phyloP scores from a whole-genome alignment of 306 rosid genomes.

The Acacia confusa region DNA sequence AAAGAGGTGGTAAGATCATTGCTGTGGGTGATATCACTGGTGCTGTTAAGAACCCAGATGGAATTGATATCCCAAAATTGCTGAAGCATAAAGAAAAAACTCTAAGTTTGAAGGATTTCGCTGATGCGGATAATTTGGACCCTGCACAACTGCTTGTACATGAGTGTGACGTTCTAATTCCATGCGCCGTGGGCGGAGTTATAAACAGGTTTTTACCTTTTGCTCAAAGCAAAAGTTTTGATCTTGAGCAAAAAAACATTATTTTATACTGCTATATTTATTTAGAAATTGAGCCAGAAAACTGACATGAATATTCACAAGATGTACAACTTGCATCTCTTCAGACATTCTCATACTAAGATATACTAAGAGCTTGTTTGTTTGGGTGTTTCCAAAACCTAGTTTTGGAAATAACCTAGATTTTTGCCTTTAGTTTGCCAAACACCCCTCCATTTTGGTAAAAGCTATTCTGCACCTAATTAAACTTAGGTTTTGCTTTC shows the following conservation, averaged over 20 bases:
- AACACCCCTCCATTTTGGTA: too few relatives aligned
- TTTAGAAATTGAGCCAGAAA: background rate
- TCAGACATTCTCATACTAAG: background rate
- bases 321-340: background rate
- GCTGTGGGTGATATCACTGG: slow-evolving; percentile 78
- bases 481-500: too few relatives aligned
- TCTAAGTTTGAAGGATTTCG: slow-evolving; percentile 46
- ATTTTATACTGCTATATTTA: background rate
- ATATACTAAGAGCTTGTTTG: too few relatives aligned
- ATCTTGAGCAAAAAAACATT: background rate
- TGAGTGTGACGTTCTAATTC: slow-evolving; percentile 75
- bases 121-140: slow-evolving; percentile 57
- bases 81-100: slow-evolving; percentile 46
- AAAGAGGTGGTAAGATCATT: slow-evolving; percentile 67
- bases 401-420: too few relatives aligned
- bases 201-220: slow-evolving; percentile 44
- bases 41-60: slow-evolving; percentile 58
- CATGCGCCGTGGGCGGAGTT: slow-evolving; percentile 76
- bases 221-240: background rate
- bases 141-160: slow-evolving; percentile 61
- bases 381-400: too few relatives aligned
- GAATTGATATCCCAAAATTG: slow-evolving; percentile 62
- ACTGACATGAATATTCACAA: background rate
- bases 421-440: too few relatives aligned
- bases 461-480: too few relatives aligned